Evolutionary conservation across 768 basidiomycete species (phyloP).

Genomic region (Mycena polygramma): DNA sequence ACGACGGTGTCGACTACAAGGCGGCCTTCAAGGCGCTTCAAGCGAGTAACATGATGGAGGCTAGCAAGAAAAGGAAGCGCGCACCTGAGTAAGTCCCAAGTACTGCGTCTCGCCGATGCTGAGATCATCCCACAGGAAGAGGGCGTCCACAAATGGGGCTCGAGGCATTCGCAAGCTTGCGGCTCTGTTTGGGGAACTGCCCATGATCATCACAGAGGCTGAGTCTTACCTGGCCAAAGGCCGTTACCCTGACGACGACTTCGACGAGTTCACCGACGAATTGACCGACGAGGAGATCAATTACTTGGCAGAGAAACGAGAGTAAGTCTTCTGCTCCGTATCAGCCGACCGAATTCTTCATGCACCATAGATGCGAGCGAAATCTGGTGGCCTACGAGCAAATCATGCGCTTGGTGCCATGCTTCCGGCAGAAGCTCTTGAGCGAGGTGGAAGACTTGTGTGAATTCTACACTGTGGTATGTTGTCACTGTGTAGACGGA

Average conservation of each 20-base stretch:
- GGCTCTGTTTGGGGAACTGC: constrained; percentile 22
- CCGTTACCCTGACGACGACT: constrained; percentile 2
- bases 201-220: constrained; percentile 4
- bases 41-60: not conserved
- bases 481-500: not conserved
- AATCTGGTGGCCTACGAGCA: constrained; percentile 8
- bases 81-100: not conserved
- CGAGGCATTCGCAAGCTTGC: constrained; percentile 24
- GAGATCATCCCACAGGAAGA: not conserved
- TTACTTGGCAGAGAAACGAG: constrained; percentile 17
- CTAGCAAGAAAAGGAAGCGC: constrained; percentile 16
- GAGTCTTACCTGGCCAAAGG: constrained; percentile 1
- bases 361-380: constrained; percentile 16
- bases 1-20: constrained; percentile 1
- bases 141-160: not conserved
- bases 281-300: constrained; percentile 2
- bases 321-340: constrained; percentile 1
- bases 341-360: too few species aligned
- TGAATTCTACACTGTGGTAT: constrained; percentile 5
- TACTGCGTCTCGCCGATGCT: not conserved
- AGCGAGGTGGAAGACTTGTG: not conserved
- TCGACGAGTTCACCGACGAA: constrained; percentile 7
- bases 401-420: constrained; percentile 14
- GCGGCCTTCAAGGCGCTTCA: constrained; percentile 1
- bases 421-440: not conserved